Evolutionary conservation across 768 basidiomycete species (phyloP).

Genomic region (Cubamyces sp.): DNA sequence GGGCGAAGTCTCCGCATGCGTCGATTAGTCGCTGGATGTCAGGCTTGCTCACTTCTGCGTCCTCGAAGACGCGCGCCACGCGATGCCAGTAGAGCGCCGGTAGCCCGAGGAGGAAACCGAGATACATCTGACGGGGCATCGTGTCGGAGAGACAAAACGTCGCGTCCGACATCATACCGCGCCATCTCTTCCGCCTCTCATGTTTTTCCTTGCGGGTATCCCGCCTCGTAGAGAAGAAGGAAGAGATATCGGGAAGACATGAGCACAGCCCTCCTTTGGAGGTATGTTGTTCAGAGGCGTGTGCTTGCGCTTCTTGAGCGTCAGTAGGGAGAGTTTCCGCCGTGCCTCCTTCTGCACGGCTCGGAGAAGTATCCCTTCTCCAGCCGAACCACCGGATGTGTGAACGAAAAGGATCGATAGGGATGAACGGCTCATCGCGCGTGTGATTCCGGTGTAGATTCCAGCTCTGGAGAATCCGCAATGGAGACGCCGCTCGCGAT

Average conservation of each 20-base stretch:
- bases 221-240: conserved; percentile 2
- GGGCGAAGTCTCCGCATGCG: conserved; percentile 26
- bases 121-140: conserved; percentile 48
- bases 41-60: conserved; percentile 75
- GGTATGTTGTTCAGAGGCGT: neutral
- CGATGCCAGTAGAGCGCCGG: conserved; percentile 81
- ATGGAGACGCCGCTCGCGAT: conserved; percentile 55
- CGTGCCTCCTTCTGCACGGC: conserved; percentile 11
- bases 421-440: conserved; percentile 44
- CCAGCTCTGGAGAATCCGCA: conserved; percentile 57
- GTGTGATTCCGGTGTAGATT: conserved; percentile 54
- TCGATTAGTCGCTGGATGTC: conserved; percentile 57
- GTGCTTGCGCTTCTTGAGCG: neutral
- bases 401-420: conserved; percentile 40
- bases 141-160: conserved; percentile 39
- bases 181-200: conserved; percentile 19
- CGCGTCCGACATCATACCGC: conserved; percentile 21
- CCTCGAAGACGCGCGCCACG: conserved; percentile 75
- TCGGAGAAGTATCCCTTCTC: conserved; percentile 18
- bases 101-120: conserved; percentile 61
- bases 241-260: conserved; percentile 26
- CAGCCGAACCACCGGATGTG: conserved; percentile 29
- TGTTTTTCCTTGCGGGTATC: neutral
- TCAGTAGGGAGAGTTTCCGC: conserved; percentile 12
- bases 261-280: neutral